Base-by-base conservation (phyloP, 371 early-diverging fungal genomes). In the Coelomomyces lativittatus region DNA sequence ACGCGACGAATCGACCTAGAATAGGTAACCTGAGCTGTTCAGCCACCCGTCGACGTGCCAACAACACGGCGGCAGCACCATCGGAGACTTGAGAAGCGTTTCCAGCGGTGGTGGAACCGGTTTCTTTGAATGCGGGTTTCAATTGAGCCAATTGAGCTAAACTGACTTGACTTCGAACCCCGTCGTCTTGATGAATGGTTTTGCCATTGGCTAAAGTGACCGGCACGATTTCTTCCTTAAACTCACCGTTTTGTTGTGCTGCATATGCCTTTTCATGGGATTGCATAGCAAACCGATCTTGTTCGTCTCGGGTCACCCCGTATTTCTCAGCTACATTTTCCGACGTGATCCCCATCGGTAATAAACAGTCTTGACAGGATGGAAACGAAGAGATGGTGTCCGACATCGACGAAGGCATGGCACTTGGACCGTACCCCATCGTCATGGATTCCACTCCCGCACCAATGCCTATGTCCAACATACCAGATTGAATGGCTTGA, bases 391-490 rank as follows among this genome's bases (percentile, higher is more conserved):
- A 66, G 47, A 88, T 78, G 54, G 72, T 75, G 34, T 83, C 83
- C 45, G 83, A 79, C 71, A 39, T 76, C 55, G 53, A 77, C 64
- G 33, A 75, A 63, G 81, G 74, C 69, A 87, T 71, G 57, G 83
- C 82, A 21, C 56, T 57, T 33, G 85, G 73, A 38, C 87, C 86
- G 57, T 87, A 90, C 75, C 85, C 78, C 64, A 78, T 63, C 54
- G 89, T 83, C 98, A 97, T 97, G 62, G 85, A 83, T 62, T 97
- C 98, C 41, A 93, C 89, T 69, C 98, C 98, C 35, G 92, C 97
- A 28, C 78, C 78, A 56, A 97, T 88, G 61, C 97, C 97, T 45
- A 91, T 68, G 57, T 91, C 88, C 55, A 96, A 89, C 70, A 77
- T 65, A 57, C 89, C 93, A 30, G 82, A 58, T 64, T 82, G 82